These are phyloP conservation scores for Chenopodium quinoa DNA, from an alignment of 148 eudicot genomes.

Conservation along the genomic window DNA sequence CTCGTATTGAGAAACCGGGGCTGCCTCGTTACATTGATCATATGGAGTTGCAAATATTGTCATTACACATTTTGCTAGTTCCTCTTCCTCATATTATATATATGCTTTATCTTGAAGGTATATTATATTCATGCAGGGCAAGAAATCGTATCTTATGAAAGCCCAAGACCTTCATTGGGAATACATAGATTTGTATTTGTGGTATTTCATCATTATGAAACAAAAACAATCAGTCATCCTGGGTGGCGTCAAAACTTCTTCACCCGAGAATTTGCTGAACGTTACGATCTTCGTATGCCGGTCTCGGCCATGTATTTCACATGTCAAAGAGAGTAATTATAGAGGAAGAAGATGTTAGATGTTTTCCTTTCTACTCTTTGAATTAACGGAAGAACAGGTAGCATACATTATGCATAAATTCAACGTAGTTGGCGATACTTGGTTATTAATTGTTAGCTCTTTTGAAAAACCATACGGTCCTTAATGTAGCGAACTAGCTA, in stretches of 20 bases:
- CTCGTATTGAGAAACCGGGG: too few relatives aligned
- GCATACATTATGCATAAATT: too few relatives aligned
- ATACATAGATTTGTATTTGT: slow-evolving; percentile 37
- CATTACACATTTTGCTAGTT: too few relatives aligned
- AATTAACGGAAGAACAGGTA: too few relatives aligned
- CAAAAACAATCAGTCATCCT: slow-evolving; percentile 31
- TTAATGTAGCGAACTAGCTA: too few relatives aligned
- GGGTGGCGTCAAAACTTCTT: slow-evolving; percentile 43
- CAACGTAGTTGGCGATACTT: too few relatives aligned
- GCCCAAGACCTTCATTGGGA: slow-evolving; percentile 33
- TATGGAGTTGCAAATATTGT: too few relatives aligned
- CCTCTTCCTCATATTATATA: too few relatives aligned
- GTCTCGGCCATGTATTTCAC: slow-evolving; percentile 39
- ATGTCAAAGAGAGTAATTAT: slow-evolving; percentile 31
- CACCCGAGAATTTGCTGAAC: slow-evolving; percentile 41
- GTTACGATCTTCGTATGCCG: slow-evolving; percentile 36
- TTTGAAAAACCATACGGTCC: too few relatives aligned
- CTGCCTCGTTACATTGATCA: too few relatives aligned
- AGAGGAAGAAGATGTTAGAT: slow-evolving; percentile 18
- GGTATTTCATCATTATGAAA: slow-evolving; percentile 28
- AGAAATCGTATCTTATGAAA: slow-evolving; percentile 32
- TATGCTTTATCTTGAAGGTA: too few relatives aligned
- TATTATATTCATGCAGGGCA: slow-evolving; percentile 15
- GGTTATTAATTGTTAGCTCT: too few relatives aligned
- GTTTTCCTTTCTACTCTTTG: neutral